Evolutionary conservation across 352 stramenopile genomes (phyloP).

Genomic region (Blastocystis sp.): DNA sequence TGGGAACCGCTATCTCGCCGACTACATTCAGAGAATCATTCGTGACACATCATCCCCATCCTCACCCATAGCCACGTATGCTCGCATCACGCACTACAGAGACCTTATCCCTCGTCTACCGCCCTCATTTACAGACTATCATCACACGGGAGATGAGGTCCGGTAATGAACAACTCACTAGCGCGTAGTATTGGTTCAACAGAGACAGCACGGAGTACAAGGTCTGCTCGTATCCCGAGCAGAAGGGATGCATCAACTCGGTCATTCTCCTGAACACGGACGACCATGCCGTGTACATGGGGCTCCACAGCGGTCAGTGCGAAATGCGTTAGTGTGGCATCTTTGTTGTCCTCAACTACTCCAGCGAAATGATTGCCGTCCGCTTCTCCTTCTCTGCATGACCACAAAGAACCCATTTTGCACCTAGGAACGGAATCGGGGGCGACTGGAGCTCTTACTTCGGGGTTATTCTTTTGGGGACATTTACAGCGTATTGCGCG

Average conservation of each 20-base stretch:
- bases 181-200: constrained; percentile 21
- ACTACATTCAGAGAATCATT: neutral
- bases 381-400: too few relatives aligned
- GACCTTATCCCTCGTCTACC: constrained; percentile 15
- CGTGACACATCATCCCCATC: neutral
- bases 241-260: constrained; percentile 3
- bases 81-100: constrained; percentile 15
- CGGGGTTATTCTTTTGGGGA: too few relatives aligned
- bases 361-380: too few relatives aligned
- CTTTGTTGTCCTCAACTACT: too few relatives aligned
- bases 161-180: neutral
- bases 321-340: too few relatives aligned
- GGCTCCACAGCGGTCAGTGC: neutral
- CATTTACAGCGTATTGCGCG: too few relatives aligned
- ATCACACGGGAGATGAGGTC: constrained; percentile 35
- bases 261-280: neutral
- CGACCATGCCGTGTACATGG: constrained; percentile 6
- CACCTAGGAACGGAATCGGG: too few relatives aligned
- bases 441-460: too few relatives aligned
- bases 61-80: constrained; percentile 2
- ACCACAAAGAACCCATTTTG: too few relatives aligned
- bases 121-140: neutral
- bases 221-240: neutral
- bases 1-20: neutral
- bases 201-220: neutral